A percentile compares a stretch with the other conserved stretches of the same genome.
Conservation (phyloP, 1,284 basidiomycete species). For the Fistulina hepatica region DNA sequence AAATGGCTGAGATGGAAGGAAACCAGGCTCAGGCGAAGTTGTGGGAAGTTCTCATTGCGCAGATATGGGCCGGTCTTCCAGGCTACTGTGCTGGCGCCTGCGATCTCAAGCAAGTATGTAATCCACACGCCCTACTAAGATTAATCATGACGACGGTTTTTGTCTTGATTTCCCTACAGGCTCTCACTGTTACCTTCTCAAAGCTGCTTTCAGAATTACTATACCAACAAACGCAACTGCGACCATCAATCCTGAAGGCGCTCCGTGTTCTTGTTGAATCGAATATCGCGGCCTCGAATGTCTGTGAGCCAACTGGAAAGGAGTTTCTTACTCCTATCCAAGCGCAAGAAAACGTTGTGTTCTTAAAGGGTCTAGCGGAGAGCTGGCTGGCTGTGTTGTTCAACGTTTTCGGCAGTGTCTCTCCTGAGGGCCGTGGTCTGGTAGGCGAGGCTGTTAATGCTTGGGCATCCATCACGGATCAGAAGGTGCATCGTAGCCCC, state of each 20-base stretch:
- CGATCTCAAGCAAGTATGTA: slow-evolving; percentile 44
- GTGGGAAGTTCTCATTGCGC: slow-evolving; percentile 85
- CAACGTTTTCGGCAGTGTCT: slow-evolving; percentile 89
- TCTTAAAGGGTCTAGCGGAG: slow-evolving; percentile 72
- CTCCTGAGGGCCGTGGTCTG: slow-evolving; percentile 65
- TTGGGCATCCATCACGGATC: slow-evolving; percentile 79
- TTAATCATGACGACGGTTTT: slow-evolving; percentile 2
- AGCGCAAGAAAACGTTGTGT: slow-evolving; percentile 60
- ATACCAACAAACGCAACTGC: slow-evolving; percentile 79
- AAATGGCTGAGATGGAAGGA: slow-evolving; percentile 60
- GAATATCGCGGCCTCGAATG: slow-evolving; percentile 38
- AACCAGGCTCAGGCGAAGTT: slow-evolving; percentile 83
- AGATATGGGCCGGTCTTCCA: slow-evolving; percentile 88
- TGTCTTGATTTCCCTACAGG: slow-evolving; percentile 28
- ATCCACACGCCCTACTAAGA: too few species aligned
- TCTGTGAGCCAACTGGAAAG: too few species aligned
- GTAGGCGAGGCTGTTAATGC: slow-evolving; percentile 83
- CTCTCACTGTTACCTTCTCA: slow-evolving; percentile 66
- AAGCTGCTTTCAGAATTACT: slow-evolving; percentile 86
- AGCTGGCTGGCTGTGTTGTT: slow-evolving; percentile 94
- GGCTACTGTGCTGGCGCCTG: slow-evolving; percentile 64
- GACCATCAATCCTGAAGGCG: slow-evolving; percentile 73
- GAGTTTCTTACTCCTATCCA: slow-evolving; percentile 32
- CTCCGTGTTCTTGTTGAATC: slow-evolving; percentile 77
- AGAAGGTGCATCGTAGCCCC: slow-evolving; percentile 39